Conservation (phyloP, 768 basidiomycete genomes). For the Ramaria sp. region DNA sequence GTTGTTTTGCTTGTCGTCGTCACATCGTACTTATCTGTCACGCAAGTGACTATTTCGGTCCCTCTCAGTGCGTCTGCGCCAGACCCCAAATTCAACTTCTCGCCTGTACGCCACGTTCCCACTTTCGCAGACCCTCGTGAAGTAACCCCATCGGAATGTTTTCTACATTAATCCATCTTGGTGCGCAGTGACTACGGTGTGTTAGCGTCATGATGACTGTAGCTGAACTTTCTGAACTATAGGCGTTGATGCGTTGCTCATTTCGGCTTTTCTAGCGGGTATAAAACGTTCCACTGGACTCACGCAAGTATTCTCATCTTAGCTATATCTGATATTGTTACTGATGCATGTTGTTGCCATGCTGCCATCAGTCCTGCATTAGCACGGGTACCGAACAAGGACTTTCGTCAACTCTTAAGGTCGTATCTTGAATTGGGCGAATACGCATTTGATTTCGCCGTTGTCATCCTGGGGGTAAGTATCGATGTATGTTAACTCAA, state of each 20-base stretch:
- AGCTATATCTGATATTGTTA: not conserved
- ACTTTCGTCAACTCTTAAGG: constrained; percentile 62
- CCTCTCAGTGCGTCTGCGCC: too few relatives aligned
- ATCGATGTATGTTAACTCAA: not conserved
- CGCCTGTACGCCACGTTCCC: too few relatives aligned
- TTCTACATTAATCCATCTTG: constrained; percentile 55
- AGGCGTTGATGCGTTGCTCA: constrained; percentile 66
- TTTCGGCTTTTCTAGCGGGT: constrained; percentile 79
- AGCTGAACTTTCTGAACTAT: not conserved
- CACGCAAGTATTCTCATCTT: constrained; percentile 44
- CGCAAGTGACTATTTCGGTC: not conserved
- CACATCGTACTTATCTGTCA: not conserved
- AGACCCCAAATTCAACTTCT: too few relatives aligned
- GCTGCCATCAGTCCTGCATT: constrained; percentile 21
- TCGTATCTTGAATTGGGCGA: constrained; percentile 84
- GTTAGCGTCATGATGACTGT: not conserved
- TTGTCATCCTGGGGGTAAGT: constrained; percentile 74
- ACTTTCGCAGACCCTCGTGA: not conserved
- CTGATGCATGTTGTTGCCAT: not conserved
- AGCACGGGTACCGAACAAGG: constrained; percentile 75
- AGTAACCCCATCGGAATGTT: constrained; percentile 33
- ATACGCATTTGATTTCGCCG: constrained; percentile 78
- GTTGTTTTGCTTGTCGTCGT: not conserved
- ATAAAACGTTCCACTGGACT: constrained; percentile 74
- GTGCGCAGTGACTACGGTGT: not conserved